These are phyloP conservation scores for Asterophora lycoperdoides DNA, from an alignment of 768 basidiomycete species.

Conservation along the genomic window DNA sequence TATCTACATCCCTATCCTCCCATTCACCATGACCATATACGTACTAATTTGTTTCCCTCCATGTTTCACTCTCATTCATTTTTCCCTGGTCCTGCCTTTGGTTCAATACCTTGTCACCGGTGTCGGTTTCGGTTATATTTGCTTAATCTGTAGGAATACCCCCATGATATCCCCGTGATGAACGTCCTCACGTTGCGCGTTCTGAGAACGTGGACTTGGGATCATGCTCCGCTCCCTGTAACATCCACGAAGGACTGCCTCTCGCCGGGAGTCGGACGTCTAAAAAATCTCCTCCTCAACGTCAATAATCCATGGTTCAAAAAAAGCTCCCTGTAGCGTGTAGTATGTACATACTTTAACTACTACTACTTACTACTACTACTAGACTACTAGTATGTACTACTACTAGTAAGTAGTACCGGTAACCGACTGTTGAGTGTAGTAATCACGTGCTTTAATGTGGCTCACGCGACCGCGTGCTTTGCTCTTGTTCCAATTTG, in stretches of 20 bases:
- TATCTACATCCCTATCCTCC: conserved; percentile 1
- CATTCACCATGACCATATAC: conserved; percentile 12
- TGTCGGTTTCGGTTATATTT: conserved; percentile 16
- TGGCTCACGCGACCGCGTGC: not conserved
- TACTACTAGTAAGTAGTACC: too few relatives aligned
- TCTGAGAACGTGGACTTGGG: too few relatives aligned
- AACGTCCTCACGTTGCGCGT: too few relatives aligned
- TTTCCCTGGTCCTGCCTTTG: conserved; percentile 11
- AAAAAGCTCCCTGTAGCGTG: too few relatives aligned
- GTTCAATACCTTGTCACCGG: conserved; percentile 2
- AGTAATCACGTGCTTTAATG: not conserved
- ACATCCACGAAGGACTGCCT: too few relatives aligned
- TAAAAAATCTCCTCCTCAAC: too few relatives aligned
- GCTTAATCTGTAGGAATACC: conserved; percentile 21
- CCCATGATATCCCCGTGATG: conserved; percentile 13
- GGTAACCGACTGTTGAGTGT: not conserved
- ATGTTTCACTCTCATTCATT: not conserved
- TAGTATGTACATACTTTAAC: too few relatives aligned
- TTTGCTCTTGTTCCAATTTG: not conserved
- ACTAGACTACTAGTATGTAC: too few relatives aligned
- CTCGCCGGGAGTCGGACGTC: too few relatives aligned
- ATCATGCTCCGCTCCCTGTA: too few relatives aligned
- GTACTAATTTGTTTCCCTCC: conserved; percentile 2
- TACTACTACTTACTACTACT: too few relatives aligned
- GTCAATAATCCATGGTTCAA: too few relatives aligned